Percentiles rank a stretch among this genome's conserved stretches.
Conservation (phyloP, 345 rosid species). For the Erucastrum elatum region DNA sequence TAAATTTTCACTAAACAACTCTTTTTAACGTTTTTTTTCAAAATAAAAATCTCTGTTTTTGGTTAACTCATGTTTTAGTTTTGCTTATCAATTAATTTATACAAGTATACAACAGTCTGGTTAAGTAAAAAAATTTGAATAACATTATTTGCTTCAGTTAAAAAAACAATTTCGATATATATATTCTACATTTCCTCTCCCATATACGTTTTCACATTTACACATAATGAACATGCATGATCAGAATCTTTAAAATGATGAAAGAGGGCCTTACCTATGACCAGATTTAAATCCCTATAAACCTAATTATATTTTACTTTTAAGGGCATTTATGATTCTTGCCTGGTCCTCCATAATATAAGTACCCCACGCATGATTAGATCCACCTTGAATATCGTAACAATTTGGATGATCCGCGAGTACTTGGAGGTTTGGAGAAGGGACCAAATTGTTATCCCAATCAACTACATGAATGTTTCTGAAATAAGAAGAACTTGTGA, state of each 20-base stretch:
- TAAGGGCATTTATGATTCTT: constrained; percentile 81
- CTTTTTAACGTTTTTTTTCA: too few species aligned
- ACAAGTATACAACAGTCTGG: too few species aligned
- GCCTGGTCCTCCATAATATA: constrained; percentile 98
- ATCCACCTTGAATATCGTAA: constrained; percentile 84
- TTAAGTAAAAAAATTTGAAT: too few species aligned
- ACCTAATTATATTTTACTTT: neutral
- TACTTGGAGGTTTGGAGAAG: constrained; percentile 61
- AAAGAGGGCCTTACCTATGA: too few species aligned
- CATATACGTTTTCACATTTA: neutral
- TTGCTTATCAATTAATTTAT: neutral
- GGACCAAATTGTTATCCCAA: constrained; percentile 90
- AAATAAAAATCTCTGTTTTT: too few species aligned
- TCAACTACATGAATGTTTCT: constrained; percentile 89
- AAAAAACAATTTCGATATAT: too few species aligned
- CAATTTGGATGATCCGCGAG: constrained; percentile 90
- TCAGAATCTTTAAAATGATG: too few species aligned
- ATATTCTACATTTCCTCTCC: too few species aligned
- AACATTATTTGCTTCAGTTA: too few species aligned
- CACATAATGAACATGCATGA: too few species aligned
- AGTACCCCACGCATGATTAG: constrained; percentile 85
- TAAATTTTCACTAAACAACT: neutral
- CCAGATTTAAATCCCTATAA: neutral
- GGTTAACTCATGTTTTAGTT: too few species aligned
- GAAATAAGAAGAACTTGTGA: constrained; percentile 90